Percentiles rank a stretch among this genome's conserved stretches.
Evolutionary conservation across 2,329 filamentous ascomycete species (phyloP).

Genomic region (Sordariomycetes sp.): DNA sequence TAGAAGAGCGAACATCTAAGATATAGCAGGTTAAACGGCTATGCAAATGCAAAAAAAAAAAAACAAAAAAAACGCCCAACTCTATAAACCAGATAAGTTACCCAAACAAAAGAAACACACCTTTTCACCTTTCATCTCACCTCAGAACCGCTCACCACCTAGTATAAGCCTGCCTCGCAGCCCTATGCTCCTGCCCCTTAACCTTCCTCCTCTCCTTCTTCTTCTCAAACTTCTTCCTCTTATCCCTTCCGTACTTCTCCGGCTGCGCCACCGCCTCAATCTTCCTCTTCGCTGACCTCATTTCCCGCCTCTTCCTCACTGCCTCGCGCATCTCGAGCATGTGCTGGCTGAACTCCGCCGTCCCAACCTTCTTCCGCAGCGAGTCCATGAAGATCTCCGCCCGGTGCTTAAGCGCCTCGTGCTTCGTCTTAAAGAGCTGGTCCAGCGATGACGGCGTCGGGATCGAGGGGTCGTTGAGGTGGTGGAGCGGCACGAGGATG

Average conservation of each 20-base stretch:
- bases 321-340: constrained; percentile 60
- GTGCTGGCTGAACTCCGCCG: constrained; percentile 61
- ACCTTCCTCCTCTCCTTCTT: constrained; percentile 76
- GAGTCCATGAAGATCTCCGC: constrained; percentile 67
- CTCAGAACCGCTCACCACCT: constrained; percentile 14
- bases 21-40: background rate
- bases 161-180: constrained; percentile 58
- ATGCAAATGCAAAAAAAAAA: constrained; percentile 2
- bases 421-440: constrained; percentile 51
- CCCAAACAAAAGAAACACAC: background rate
- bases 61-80: background rate
- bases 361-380: constrained; percentile 78
- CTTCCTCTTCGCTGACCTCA: constrained; percentile 70
- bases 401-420: constrained; percentile 58
- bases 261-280: constrained; percentile 78
- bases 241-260: constrained; percentile 63
- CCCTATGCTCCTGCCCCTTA: constrained; percentile 59
- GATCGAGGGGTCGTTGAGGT: constrained; percentile 71
- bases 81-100: background rate
- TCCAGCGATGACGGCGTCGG: constrained; percentile 59
- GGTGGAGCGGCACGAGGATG: constrained; percentile 52
- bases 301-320: constrained; percentile 59
- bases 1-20: background rate
- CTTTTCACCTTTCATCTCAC: no score
- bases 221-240: constrained; percentile 72